phyloP scores from a whole-genome alignment of 202 grass and related monocot genomes.

The Hordeum pubiflorum region DNA sequence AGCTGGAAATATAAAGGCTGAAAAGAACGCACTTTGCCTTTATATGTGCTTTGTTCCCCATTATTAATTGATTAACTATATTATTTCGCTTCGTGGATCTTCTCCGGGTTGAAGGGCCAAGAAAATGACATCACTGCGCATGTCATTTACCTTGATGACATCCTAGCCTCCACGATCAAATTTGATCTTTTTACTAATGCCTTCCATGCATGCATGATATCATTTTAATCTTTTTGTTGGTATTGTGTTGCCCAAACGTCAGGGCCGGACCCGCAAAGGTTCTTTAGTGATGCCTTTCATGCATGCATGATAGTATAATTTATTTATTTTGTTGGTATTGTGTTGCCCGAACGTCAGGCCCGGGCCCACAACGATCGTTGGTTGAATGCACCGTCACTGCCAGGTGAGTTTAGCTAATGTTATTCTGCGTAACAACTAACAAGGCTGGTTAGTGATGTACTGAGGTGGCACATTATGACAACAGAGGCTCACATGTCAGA shows the following conservation, averaged over 20 bases:
- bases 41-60: neutral
- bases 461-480: neutral
- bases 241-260: conserved; percentile 27
- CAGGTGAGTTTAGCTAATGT: neutral
- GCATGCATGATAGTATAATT: neutral
- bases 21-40: neutral
- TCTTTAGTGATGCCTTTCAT: neutral
- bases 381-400: conserved; percentile 1
- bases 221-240: neutral
- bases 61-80: neutral
- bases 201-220: neutral
- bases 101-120: neutral
- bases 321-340: neutral
- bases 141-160: conserved; percentile 21
- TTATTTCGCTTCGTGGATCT: neutral
- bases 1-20: neutral
- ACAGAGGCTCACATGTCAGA: neutral
- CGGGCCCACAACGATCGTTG: neutral
- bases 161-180: conserved; percentile 1
- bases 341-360: neutral
- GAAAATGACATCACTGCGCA: conserved; percentile 43
- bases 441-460: neutral
- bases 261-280: neutral
- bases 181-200: conserved; percentile 2
- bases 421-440: neutral